A percentile compares a stretch with the other conserved stretches of the same genome.
Conservation (phyloP, 768 basidiomycete species). For the Trametes cubensis region DNA sequence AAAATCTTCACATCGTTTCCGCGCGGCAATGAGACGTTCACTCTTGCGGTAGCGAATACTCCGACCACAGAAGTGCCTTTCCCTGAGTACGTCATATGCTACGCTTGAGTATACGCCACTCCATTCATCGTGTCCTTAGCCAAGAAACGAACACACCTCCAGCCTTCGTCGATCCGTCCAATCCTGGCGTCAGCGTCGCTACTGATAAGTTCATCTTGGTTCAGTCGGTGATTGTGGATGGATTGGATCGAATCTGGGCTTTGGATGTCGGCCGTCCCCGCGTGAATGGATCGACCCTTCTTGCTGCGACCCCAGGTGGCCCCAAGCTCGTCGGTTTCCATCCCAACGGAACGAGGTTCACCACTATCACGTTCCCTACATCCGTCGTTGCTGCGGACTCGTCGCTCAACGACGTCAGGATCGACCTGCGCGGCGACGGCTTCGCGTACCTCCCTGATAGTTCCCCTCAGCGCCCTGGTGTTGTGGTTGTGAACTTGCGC, state of each 20-base stretch:
- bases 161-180: slow-evolving; percentile 24
- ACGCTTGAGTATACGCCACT: no score
- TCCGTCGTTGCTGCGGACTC: slow-evolving; percentile 27
- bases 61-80: slow-evolving; percentile 23
- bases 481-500: slow-evolving; percentile 24
- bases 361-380: slow-evolving; percentile 25
- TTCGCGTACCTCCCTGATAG: slow-evolving; percentile 28
- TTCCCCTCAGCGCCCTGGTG: slow-evolving; percentile 19
- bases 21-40: slow-evolving; percentile 26
- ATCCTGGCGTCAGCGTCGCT: slow-evolving; percentile 24
- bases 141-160: slow-evolving; percentile 28
- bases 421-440: slow-evolving; percentile 28
- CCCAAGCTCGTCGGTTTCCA: slow-evolving; percentile 30
- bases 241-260: slow-evolving; percentile 29
- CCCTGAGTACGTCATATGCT: slow-evolving; percentile 15
- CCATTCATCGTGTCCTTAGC: background rate
- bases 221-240: slow-evolving; percentile 31
- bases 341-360: slow-evolving; percentile 19
- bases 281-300: slow-evolving; percentile 24
- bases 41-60: slow-evolving; percentile 18
- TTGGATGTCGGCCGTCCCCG: slow-evolving; percentile 31
- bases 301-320: slow-evolving; percentile 20
- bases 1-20: slow-evolving; percentile 26
- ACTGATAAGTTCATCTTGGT: slow-evolving; percentile 28
- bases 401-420: slow-evolving; percentile 28